Evolutionary conservation across 179 eudicot genomes (phyloP).

Genomic region (Silene coronaria): DNA sequence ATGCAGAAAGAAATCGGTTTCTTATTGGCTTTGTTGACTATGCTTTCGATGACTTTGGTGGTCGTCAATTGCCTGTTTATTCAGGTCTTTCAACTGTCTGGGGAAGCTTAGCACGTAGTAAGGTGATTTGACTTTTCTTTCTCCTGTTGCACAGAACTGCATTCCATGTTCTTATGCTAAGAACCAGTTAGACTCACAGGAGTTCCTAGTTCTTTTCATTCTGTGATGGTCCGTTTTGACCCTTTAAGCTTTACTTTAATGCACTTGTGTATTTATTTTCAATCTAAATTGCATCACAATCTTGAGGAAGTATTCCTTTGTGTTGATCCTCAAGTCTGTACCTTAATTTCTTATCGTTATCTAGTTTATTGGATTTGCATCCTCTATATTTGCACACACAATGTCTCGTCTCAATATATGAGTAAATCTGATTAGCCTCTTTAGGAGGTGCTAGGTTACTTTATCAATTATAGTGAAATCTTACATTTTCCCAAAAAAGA

Average conservation of each 20-base stretch:
- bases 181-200: neutral
- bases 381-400: neutral
- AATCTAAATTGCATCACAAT: neutral
- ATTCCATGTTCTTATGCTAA: neutral
- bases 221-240: neutral
- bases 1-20: constrained; percentile 93
- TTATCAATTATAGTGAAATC: neutral
- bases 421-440: neutral
- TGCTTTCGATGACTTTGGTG: constrained; percentile 97
- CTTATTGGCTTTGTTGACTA: constrained; percentile 89
- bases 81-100: constrained; percentile 98
- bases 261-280: neutral
- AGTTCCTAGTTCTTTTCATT: neutral
- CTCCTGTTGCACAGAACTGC: constrained; percentile 7
- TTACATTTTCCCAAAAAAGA: too few relatives aligned
- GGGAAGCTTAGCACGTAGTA: constrained; percentile 99
- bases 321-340: neutral
- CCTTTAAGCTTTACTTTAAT: neutral
- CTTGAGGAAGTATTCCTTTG: neutral
- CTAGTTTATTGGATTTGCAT: neutral
- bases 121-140: constrained; percentile 42
- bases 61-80: constrained; percentile 95
- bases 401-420: neutral
- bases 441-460: neutral
- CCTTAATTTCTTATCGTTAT: neutral